Evolutionary conservation across 2,329 filamentous ascomycete species (phyloP), one percentile per base, ranked within the genome.

Genomic region (Fusarium devonianum): DNA sequence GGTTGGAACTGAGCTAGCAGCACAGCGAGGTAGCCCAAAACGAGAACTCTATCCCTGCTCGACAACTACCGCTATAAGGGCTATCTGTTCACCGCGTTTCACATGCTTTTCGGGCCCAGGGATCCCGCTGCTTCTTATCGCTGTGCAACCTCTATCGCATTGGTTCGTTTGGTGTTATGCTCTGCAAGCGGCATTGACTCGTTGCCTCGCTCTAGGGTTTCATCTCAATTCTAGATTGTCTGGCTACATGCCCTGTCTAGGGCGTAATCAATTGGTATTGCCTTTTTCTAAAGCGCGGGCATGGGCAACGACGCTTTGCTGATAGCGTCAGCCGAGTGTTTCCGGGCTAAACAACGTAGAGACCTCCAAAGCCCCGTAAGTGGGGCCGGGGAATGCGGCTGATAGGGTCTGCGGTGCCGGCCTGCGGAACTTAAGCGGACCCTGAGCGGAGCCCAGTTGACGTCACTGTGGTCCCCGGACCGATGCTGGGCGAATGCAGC

Each of bases 391-490:
- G 34, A 41, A 56, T 44, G 56, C 53, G 66, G 54, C 53, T 66
- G 62, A 69, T 69, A 69, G 65, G 45, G 40, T 36, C 63, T 56
- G 56, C 58, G 53, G 47, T 12, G 43, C 62, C 57, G 58, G 59
- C 38, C 43, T 42, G 49, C 25, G 40, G 53, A 43, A 37, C 19
- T 30, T 14, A 8, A 35, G 51, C 54, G 50, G 56, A 49, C 42
- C 40, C 43, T 54, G 49, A 45, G 60, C 53, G 57, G 59, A 38
- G 13, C 30, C 18, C 16, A 0, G 8, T 55, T 70, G 67, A 71
- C 68, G 69, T 71, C 69, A 71, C 39, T 22, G 47, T 58, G 53
- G 34, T 32, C 26, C 46, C 58, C 56, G 56, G 56, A 59, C 56
- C 56, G 56, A 58, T 58, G 55, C 46, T 52, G 41, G 55, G 50